A percentile compares a stretch with the other conserved stretches of the same genome.
These are phyloP conservation scores for Cylindrodendrum hubeiense DNA, from an alignment of 2,329 filamentous ascomycete genomes.

Conservation along the genomic window DNA sequence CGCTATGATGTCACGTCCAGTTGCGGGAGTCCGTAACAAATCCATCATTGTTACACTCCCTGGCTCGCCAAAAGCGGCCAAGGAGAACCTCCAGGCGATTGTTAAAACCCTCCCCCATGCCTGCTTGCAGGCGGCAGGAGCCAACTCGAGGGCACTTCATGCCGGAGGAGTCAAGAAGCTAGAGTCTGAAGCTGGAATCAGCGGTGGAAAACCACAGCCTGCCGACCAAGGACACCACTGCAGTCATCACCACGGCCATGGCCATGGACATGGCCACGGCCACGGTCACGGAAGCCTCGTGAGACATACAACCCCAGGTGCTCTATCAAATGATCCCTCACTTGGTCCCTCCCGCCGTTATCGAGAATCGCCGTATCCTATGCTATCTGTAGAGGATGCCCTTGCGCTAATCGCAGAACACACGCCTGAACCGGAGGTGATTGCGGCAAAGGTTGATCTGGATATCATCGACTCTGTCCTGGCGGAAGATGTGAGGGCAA, in stretches of 20 bases:
- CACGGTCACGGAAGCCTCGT: constrained; percentile 73
- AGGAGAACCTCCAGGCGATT: constrained; percentile 90
- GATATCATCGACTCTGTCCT: constrained; percentile 81
- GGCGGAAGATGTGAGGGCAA: constrained; percentile 83
- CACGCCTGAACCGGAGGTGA: constrained; percentile 72
- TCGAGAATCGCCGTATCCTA: constrained; percentile 90
- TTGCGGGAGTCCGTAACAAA: constrained; percentile 86
- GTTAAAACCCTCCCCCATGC: constrained; percentile 94
- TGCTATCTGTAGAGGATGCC: constrained; percentile 88
- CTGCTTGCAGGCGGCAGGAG: constrained; percentile 88
- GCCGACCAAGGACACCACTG: constrained; percentile 59
- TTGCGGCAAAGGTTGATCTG: constrained; percentile 71
- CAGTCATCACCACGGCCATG: constrained; percentile 68
- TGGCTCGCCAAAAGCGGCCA: constrained; percentile 94
- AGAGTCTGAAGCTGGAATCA: constrained; percentile 83
- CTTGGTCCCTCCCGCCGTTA: constrained; percentile 78
- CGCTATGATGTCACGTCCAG: constrained; percentile 95
- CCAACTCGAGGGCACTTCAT: constrained; percentile 84
- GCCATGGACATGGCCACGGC: constrained; percentile 66
- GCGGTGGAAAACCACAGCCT: constrained; percentile 46
- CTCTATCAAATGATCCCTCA: constrained; percentile 70
- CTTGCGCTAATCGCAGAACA: constrained; percentile 78
- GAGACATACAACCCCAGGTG: constrained; percentile 77
- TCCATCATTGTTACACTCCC: constrained; percentile 90
- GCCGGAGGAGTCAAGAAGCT: constrained; percentile 84